Evolutionary conservation across 768 basidiomycete genomes (phyloP), one percentile per base, ranked within the genome.

Genomic region (Lactarius trivialis): DNA sequence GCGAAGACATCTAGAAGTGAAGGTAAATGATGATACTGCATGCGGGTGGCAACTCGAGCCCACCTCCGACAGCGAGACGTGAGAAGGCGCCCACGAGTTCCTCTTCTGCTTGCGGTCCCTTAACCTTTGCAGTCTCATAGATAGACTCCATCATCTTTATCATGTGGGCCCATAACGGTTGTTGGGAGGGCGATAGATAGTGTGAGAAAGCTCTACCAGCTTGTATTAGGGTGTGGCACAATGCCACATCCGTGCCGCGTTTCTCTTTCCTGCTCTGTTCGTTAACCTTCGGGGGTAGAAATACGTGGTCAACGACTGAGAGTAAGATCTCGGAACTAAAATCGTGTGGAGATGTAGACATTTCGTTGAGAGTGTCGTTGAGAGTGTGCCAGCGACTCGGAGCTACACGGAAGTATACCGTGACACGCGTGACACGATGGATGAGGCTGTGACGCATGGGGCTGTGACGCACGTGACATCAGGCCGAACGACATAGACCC

Each of bases 401-500:
- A n/a, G n/a, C n/a, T n/a, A n/a, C n/a, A n/a, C n/a, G n/a, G n/a
- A n/a, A n/a, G n/a, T n/a, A n/a, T n/a, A n/a, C n/a, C n/a, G n/a
- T n/a, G n/a, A n/a, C n/a, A n/a, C n/a, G n/a, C 57, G 57, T 63
- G 12, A n/a, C n/a, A n/a, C n/a, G n/a, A n/a, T n/a, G n/a, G n/a
- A n/a, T n/a, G n/a, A n/a, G n/a, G n/a, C n/a, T n/a, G n/a, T n/a
- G n/a, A n/a, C n/a, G n/a, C n/a, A n/a, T n/a, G n/a, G n/a, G n/a
- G n/a, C n/a, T n/a, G n/a, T n/a, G n/a, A n/a, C n/a, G n/a, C n/a
- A n/a, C n/a, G n/a, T n/a, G n/a, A 33, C 49, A 43, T 24, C 6
- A 33, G n/a, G 55, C 6, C 65, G 12, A 41, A 66, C 58, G 67
- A 67, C 41, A 67, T 63, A 52, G 67, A 67, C 33, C 67, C 67